A percentile compares a stretch with the other conserved stretches of the same genome.
Evolutionary conservation across 345 rosid genomes (phyloP).

Genomic region (Combretum micranthum): DNA sequence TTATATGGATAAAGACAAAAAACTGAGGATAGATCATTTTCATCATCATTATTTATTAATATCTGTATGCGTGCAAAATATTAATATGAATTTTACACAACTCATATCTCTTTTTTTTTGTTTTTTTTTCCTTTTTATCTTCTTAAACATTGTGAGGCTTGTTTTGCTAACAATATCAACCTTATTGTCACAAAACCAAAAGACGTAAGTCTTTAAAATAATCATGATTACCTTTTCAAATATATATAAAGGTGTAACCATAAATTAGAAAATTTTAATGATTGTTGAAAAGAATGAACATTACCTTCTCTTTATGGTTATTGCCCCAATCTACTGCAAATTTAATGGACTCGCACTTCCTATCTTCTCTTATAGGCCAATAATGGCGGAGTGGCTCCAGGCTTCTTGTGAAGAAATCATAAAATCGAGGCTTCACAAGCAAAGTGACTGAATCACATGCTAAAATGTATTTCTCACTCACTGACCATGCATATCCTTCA

Average conservation of each 20-base stretch:
- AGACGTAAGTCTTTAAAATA: too few relatives aligned
- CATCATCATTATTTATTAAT: too few relatives aligned
- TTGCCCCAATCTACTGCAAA: conserved; percentile 86
- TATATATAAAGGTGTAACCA: background rate
- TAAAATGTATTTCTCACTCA: conserved; percentile 50
- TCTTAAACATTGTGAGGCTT: too few relatives aligned
- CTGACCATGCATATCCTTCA: conserved; percentile 71
- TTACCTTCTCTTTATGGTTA: conserved; percentile 51
- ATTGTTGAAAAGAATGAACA: background rate
- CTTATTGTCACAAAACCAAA: too few relatives aligned
- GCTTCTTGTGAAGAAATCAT: conserved; percentile 47
- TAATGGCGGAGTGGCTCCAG: conserved; percentile 44
- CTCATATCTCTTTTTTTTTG: too few relatives aligned
- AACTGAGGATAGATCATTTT: background rate
- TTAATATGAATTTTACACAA: too few relatives aligned
- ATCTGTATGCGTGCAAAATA: too few relatives aligned
- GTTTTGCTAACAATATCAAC: too few relatives aligned
- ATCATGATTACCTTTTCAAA: too few relatives aligned
- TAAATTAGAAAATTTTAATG: background rate
- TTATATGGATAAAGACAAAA: too few relatives aligned
- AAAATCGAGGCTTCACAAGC: conserved; percentile 29
- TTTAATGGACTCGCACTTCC: conserved; percentile 61
- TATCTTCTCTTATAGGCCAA: conserved; percentile 56
- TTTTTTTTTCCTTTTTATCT: too few relatives aligned
- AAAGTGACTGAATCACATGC: conserved; percentile 40